These are phyloP conservation scores for Neofusicoccum sp. DNA, from an alignment of 2,329 filamentous ascomycete species.

Conservation along the genomic window DNA sequence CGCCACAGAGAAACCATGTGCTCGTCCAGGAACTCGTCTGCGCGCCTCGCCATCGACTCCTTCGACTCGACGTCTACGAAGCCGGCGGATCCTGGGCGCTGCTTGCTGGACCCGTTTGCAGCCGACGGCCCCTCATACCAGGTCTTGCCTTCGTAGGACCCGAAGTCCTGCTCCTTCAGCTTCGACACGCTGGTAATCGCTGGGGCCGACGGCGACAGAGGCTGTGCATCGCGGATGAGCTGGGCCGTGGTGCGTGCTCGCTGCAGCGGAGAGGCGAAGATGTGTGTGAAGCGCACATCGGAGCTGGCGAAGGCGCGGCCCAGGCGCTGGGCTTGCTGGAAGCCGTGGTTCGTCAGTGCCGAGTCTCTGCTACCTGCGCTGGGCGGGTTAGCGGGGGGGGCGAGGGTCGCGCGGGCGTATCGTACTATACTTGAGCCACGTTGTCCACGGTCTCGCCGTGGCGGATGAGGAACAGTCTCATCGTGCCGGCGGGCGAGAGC, in stretches of 20 bases:
- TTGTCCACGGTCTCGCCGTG: constrained; percentile 94
- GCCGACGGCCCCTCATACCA: constrained; percentile 49
- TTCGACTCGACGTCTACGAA: constrained; percentile 67
- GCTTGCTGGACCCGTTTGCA: constrained; percentile 33
- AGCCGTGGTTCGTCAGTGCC: constrained; percentile 76
- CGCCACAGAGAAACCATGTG: constrained; percentile 51
- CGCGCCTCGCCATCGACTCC: constrained; percentile 66
- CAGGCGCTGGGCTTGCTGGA: constrained; percentile 74
- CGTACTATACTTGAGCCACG: constrained; percentile 73
- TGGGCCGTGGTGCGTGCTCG: constrained; percentile 73
- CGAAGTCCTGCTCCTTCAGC: constrained; percentile 75
- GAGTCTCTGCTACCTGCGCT: constrained; percentile 83
- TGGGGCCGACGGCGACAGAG: neutral
- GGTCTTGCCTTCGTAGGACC: constrained; percentile 67
- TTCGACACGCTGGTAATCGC: constrained; percentile 16
- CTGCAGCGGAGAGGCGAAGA: constrained; percentile 79
- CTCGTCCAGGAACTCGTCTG: constrained; percentile 66
- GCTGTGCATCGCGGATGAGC: constrained; percentile 63
- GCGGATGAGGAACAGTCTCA: constrained; percentile 75
- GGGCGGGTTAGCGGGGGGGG: constrained; percentile 33
- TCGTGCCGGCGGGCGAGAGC: constrained; percentile 29
- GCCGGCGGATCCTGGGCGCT: constrained; percentile 28
- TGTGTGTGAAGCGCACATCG: constrained; percentile 65
- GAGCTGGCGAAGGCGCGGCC: constrained; percentile 67
- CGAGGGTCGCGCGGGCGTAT: constrained; percentile 21